Percentiles rank a stretch among this genome's conserved stretches.
These are phyloP conservation scores for Lunasporangiospora selenospora DNA, from an alignment of 192 early-diverging fungal genomes.

Conservation along the genomic window DNA sequence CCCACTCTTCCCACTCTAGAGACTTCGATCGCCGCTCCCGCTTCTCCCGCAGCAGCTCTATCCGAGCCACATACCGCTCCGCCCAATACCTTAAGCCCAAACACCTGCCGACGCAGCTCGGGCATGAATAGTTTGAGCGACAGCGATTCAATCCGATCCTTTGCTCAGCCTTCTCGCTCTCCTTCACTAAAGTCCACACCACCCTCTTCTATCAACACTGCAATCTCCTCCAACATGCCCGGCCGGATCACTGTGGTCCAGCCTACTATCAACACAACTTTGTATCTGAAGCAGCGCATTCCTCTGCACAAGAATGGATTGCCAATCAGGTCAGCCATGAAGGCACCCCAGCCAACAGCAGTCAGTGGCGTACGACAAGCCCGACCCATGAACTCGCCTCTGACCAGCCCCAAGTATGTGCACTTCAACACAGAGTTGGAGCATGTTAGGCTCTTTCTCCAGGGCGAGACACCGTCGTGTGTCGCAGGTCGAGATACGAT, in stretches of 20 bases:
- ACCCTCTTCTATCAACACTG: conserved; percentile 1
- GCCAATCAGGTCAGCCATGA: conserved; percentile 42
- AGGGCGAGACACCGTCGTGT: conserved; percentile 66
- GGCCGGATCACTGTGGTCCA: no score
- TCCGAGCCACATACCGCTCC: conserved; percentile 19
- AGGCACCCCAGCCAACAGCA: conserved; percentile 12
- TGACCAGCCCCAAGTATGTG: conserved; percentile 65
- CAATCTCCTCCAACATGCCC: no score
- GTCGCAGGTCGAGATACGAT: conserved; percentile 46
- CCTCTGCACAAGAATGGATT: conserved; percentile 39
- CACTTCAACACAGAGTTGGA: conserved; percentile 74
- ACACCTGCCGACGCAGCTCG: conserved; percentile 7
- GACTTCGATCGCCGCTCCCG: no score
- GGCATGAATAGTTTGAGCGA: neutral
- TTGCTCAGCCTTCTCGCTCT: neutral
- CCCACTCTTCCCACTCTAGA: neutral
- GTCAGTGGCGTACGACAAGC: neutral
- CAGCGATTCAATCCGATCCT: neutral
- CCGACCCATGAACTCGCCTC: conserved; percentile 28
- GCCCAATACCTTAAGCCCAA: conserved; percentile 24
- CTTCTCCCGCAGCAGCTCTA: neutral
- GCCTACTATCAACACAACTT: neutral
- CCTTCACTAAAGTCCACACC: neutral
- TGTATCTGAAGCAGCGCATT: conserved; percentile 16
- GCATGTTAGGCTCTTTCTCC: conserved; percentile 72